Conservation (phyloP, 805 yeast genomes). For the Ogataea ramenticola region DNA sequence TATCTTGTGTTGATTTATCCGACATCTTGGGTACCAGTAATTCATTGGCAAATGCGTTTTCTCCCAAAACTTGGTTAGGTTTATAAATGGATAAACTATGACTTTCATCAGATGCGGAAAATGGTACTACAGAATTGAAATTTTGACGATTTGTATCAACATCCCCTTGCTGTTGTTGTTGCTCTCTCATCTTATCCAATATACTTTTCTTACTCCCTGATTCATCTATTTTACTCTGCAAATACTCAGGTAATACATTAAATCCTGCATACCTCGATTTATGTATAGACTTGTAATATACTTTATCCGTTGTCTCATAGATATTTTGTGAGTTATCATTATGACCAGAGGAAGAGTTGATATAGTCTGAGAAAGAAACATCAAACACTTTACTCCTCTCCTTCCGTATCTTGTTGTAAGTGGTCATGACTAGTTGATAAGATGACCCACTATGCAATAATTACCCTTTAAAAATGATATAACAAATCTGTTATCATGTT, state of each 20-base stretch:
- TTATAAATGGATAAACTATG: background rate
- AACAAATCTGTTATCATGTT: too few species aligned
- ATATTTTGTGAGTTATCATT: background rate
- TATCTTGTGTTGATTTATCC: slow-evolving; percentile 13
- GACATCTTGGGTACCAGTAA: slow-evolving; percentile 16
- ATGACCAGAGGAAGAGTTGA: background rate
- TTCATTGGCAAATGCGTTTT: slow-evolving; percentile 16
- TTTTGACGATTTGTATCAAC: slow-evolving; percentile 1
- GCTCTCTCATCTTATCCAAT: slow-evolving; percentile 12
- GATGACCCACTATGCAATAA: too few species aligned
- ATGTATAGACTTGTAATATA: background rate
- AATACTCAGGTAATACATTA: background rate
- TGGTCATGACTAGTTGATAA: background rate
- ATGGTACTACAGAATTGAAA: too few species aligned
- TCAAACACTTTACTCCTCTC: background rate
- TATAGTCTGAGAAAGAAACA: background rate
- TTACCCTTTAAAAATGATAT: too few species aligned
- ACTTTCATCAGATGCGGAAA: background rate
- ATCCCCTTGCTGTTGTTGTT: too few species aligned
- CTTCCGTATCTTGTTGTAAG: background rate
- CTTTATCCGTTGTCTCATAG: background rate
- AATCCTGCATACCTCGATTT: background rate
- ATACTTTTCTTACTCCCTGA: slow-evolving; percentile 5
- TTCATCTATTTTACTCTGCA: background rate
- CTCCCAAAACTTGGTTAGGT: slow-evolving; percentile 5